A percentile compares a stretch with the other conserved stretches of the same genome.
phyloP scores from a whole-genome alignment of 768 basidiomycete species.

The Omphalotus guepiniiformis region DNA sequence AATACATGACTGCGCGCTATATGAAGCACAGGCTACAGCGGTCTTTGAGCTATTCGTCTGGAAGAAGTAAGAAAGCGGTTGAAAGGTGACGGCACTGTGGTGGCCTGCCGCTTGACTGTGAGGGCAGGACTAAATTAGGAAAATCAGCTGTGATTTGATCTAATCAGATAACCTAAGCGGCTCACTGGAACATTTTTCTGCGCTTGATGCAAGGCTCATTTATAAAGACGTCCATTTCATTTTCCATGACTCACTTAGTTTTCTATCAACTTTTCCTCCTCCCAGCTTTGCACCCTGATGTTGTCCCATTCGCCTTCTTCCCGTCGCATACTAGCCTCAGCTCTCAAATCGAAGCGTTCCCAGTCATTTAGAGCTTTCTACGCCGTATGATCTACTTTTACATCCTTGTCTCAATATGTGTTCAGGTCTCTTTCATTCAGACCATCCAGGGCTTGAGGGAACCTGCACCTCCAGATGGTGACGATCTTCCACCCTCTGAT shows the following conservation, averaged over 20 bases:
- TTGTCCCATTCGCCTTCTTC: constrained; percentile 32
- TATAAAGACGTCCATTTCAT: no score
- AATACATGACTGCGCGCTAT: no score
- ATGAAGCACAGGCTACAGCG: no score
- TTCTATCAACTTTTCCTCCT: constrained; percentile 5
- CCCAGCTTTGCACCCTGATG: constrained; percentile 22
- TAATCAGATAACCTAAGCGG: no score
- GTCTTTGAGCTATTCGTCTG: neutral
- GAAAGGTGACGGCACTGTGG: no score
- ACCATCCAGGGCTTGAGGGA: constrained; percentile 36
- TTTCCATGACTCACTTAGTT: neutral
- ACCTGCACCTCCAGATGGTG: constrained; percentile 28
- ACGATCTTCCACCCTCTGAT: constrained; percentile 41
- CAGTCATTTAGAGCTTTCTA: constrained; percentile 49
- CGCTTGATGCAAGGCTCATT: no score
- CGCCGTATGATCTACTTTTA: constrained; percentile 38
- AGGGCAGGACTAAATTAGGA: no score
- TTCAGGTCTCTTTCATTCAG: constrained; percentile 28
- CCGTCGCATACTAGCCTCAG: constrained; percentile 26
- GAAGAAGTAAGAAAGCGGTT: neutral
- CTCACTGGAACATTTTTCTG: neutral
- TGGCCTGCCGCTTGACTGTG: no score
- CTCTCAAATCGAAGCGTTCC: constrained; percentile 31
- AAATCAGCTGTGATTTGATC: no score
- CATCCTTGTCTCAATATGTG: constrained; percentile 4